Evolutionary conservation across 345 rosid species (phyloP), one percentile per base, ranked within the genome.

Genomic region (Euphorbia tirucalli): DNA sequence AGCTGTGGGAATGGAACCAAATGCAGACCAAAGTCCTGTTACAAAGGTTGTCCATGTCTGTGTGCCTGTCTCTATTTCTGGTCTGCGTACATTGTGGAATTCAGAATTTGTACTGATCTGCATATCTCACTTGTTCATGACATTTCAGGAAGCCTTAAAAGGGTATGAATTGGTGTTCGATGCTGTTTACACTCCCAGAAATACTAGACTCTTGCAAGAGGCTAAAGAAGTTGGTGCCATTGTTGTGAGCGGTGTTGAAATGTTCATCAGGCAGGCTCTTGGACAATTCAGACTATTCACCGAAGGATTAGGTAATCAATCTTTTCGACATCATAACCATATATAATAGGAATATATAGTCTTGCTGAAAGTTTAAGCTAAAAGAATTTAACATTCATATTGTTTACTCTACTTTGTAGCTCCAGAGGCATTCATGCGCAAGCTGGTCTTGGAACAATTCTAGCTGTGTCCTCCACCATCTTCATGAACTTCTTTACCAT

Each of bases 211-310:
- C 10, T 68, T 88, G 13, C 80, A 82, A 73, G 88, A 84, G 54
- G 88, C 92, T 0, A 79, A 82, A 55, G 90, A 83, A 65, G 85
- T 85, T 0, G 89, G 89, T 30, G 86, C 87, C 24, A 78, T 86
- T 74, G 74, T 41, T 7, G 92, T 88, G 6, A 73, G 86, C 25
- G 89, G 90, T 14, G 86, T 83, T 37, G 92, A 88, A 72, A 88
- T 88, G 92, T 86, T 88, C 83, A 81, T 88, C 64, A 76, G 88
- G 49, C 92, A 88, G 71, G 89, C 89, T 57, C 71, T 83, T 37
- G 83, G 84, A 31, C 92, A 88, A 77, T 86, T 82, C 80, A 83
- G 44, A 24, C 85, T 83, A 71, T 84, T 88, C 82, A 88, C 89
- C 3, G 85, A 74, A 28, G 73, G 73, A 24, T 57, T 59, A 70